Evolutionary conservation across 2,329 filamentous ascomycete species (phyloP), one percentile per base, ranked within the genome.

Genomic region (Neopestalotiopsis sp.): DNA sequence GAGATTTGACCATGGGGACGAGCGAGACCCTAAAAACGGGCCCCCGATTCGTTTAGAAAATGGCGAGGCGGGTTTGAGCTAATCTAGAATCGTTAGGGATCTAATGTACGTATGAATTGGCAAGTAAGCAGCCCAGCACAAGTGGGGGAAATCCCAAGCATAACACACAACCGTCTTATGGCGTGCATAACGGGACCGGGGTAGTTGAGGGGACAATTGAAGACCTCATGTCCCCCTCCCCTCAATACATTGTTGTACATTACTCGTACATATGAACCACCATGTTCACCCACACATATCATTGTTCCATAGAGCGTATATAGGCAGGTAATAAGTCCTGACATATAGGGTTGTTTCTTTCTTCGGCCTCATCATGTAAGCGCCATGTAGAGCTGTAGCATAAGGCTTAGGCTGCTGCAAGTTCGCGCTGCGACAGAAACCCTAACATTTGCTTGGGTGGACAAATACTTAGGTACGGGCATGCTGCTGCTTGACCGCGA

Each of bases 71-170:
- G 45, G 45, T 52, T 52, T 20, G 45, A n/a, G 45, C 45, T 52
- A 52, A 52, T 52, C 45, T 52, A 52, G 17, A 20, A 7, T 52
- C 45, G 45, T n/a, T 28, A 20, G 45, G 45, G 45, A 20, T 24
- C 45, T 52, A 52, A 52, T 52, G 45, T 52, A 52, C 9, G 45
- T 52, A 52, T 52, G 45, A 52, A 52, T 52, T 52, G 45, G n/a
- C 45, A 52, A 52, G 45, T 52, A 17, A 52, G 17, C 10, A 52
- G 45, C 45, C n/a, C 45, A 20, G 45, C 45, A 52, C 45, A 20
- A 52, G 45, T 20, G 45, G 45, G 45, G 45, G 14, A 17, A 1
- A 52, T 9, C 45, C 14, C 42, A 49, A 17, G 10, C 40, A 49
- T 49, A 14, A 13, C 14, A n/a, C 45, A 52, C 45, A 20, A 17